Conservation (phyloP, 768 basidiomycete species). For the Psilocybe subaeruginosa region DNA sequence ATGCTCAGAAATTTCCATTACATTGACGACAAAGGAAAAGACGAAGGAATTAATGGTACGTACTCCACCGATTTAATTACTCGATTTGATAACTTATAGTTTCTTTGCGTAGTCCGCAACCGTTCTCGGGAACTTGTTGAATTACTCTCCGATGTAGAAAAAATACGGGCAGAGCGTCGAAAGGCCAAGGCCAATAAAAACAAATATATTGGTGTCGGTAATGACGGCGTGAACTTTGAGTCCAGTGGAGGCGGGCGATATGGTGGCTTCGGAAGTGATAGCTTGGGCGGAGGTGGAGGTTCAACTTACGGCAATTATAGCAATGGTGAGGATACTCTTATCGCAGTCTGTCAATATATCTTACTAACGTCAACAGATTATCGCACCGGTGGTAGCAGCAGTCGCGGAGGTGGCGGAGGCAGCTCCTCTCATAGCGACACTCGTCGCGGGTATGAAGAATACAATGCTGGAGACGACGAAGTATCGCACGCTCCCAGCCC, state of each 20-base stretch:
- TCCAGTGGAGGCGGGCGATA: constrained; percentile 38
- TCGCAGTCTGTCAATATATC: neutral
- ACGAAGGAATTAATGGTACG: constrained; percentile 96
- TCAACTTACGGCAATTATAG: constrained; percentile 25
- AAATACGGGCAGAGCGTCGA: constrained; percentile 84
- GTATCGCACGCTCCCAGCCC: constrained; percentile 29
- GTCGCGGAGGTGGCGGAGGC: constrained; percentile 44
- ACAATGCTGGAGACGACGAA: constrained; percentile 96
- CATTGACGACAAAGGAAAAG: constrained; percentile 98
- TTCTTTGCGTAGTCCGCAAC: constrained; percentile 75
- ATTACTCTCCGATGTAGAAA: constrained; percentile 88
- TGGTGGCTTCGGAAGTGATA: constrained; percentile 50
- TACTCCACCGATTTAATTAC: neutral
- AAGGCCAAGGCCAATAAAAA: constrained; percentile 90
- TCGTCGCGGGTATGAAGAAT: constrained; percentile 80
- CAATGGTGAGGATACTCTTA: constrained; percentile 22
- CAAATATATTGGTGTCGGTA: constrained; percentile 90
- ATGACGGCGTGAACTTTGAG: constrained; percentile 62
- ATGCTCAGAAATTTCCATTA: constrained; percentile 99
- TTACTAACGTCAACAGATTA: constrained; percentile 18
- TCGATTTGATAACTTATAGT: neutral
- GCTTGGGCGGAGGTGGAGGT: constrained; percentile 32
- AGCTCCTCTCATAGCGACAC: constrained; percentile 57
- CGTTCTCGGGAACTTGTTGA: constrained; percentile 93
- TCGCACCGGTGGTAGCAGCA: constrained; percentile 34